Conservation (phyloP, 805 yeast genomes). For the Monosporozyma aerobia region DNA sequence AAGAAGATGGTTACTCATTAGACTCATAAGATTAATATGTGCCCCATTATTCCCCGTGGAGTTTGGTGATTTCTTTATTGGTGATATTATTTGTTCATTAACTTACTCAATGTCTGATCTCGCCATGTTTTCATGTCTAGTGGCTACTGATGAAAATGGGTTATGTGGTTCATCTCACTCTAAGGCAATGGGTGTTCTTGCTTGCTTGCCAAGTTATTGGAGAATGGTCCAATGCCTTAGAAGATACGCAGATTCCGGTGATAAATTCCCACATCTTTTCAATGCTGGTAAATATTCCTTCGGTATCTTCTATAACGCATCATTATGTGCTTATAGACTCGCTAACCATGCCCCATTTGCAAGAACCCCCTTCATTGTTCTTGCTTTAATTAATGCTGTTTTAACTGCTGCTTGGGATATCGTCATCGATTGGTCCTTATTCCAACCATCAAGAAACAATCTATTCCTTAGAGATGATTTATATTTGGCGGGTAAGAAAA, state of each 20-base stretch:
- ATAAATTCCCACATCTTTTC: conserved; percentile 92
- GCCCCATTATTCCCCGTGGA: conserved; percentile 93
- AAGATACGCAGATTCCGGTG: conserved; percentile 88
- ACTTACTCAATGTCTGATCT: conserved; percentile 82
- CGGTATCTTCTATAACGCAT: conserved; percentile 57
- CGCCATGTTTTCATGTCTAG: conserved; percentile 78
- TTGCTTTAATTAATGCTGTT: conserved; percentile 67
- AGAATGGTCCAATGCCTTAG: conserved; percentile 84
- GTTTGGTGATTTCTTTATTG: conserved; percentile 86
- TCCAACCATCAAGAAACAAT: conserved; percentile 51
- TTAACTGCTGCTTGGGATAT: conserved; percentile 78
- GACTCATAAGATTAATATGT: conserved; percentile 60
- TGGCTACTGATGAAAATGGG: conserved; percentile 41
- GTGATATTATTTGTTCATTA: conserved; percentile 82
- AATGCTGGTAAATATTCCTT: conserved; percentile 72
- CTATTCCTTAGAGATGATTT: conserved; percentile 61
- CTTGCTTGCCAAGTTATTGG: conserved; percentile 82
- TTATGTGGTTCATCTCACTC: conserved; percentile 74
- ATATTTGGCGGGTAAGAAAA: conserved; percentile 41
- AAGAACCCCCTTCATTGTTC: conserved; percentile 55
- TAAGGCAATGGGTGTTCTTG: conserved; percentile 69
- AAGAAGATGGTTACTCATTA: conserved; percentile 67
- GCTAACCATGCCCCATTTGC: conserved; percentile 25
- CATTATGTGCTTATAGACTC: conserved; percentile 67
- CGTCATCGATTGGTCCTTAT: conserved; percentile 90